phyloP scores from a whole-genome alignment of 2,329 filamentous ascomycete genomes.

The Ilyonectria destructans region DNA sequence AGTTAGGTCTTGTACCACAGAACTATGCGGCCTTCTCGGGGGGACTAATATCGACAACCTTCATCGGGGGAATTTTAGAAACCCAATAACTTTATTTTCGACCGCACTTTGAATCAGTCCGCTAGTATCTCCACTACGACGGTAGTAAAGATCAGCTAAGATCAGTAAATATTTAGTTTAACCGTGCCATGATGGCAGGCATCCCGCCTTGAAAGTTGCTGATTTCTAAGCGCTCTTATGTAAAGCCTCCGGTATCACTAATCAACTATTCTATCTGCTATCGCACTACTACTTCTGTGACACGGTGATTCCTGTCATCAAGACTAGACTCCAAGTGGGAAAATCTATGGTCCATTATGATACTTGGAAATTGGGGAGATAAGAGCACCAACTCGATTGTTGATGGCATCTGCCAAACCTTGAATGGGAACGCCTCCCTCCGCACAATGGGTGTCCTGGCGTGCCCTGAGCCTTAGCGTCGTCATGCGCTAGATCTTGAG shows the following conservation, averaged over 20 bases:
- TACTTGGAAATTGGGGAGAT: neutral
- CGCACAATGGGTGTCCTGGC: no score
- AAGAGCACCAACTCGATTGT: neutral
- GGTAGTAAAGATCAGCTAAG: neutral
- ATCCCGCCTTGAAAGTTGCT: neutral
- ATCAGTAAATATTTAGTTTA: neutral
- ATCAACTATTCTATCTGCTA: neutral
- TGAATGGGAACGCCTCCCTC: no score
- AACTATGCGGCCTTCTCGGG: neutral
- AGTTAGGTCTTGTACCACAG: neutral
- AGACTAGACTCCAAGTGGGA: neutral
- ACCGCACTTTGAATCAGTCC: neutral
- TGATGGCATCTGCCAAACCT: neutral
- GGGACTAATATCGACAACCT: neutral
- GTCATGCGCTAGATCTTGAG: no score
- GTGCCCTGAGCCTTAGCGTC: no score
- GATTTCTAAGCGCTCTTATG: neutral
- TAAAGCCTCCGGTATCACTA: neutral
- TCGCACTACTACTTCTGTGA: neutral
- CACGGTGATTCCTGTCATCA: neutral
- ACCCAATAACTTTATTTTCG: neutral
- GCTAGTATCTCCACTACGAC: neutral
- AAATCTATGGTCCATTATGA: neutral
- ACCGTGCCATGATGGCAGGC: neutral
- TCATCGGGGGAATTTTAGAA: neutral